Evolutionary conservation across 805 yeast species (phyloP), one percentile per base, ranked within the genome.

Genomic region (Schwanniomyces sp.): DNA sequence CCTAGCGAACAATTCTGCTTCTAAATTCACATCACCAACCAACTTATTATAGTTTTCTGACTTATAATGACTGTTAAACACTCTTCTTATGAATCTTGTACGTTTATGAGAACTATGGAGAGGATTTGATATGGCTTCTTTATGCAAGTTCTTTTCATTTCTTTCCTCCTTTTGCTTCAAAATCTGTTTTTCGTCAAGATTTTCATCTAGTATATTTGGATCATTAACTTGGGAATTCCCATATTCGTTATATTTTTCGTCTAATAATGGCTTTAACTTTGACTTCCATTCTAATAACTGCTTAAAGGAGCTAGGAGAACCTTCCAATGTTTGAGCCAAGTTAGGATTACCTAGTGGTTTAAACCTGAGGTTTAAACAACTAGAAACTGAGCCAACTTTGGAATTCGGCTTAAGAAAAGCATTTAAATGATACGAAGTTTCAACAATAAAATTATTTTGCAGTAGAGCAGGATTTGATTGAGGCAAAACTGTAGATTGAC

Each of bases 1-100:
- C 10, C 6, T 5, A 10, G 25, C 7, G 14, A 14, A 14, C 10
- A 36, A 12, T 12, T 27, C 34, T n/a, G 34, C 40, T 43, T 43
- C 45, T 34, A 43, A 34, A 14, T 34, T 43, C 5, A 43, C 40
- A 43, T 43, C 40, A 5, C 41, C 40, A 6, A 43, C 45, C 14
- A 43, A 43, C 17, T 43, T 43, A 10, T 36, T 34, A 26, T 43
- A 36, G 16, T 21, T 43, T 14, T 43, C 34, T 10, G 16, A n/a
- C 16, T 34, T 43, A 36, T 43, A 43, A 16, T 43, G 21, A 17
- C 28, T 43, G 14, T 34, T 28, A 12, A 43, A 43, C 5, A 34
- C n/a, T 16, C 17, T 24, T 14, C 40, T 14, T 2, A 43, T 14
- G 9, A 11, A 17, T 16, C 45, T 34, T 14, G 34, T 43, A 10